A percentile compares a stretch with the other conserved stretches of the same genome.
Evolutionary conservation across 2,329 filamentous ascomycete genomes (phyloP).

Genomic region (Diaporthe capsici): DNA sequence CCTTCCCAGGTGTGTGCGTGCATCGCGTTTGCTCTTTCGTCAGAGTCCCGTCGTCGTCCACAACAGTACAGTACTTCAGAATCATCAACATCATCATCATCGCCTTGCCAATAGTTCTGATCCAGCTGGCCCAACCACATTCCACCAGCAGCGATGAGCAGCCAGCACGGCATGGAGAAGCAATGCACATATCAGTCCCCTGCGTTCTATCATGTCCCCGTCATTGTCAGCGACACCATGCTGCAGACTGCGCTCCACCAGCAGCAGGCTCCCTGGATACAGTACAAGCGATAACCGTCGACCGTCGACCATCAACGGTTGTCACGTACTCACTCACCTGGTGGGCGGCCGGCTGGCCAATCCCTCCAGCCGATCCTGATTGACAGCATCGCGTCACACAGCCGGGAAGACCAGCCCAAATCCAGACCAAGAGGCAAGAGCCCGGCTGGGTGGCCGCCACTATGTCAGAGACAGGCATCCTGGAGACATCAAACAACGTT

Average conservation of each 20-base stretch:
- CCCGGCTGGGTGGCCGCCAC: neutral
- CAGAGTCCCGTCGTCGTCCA: slow-evolving; percentile 1
- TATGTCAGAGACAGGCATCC: slow-evolving; percentile 1
- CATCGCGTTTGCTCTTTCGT: neutral
- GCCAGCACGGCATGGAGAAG: slow-evolving; percentile 4
- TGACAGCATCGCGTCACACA: slow-evolving; percentile 12
- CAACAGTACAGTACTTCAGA: neutral
- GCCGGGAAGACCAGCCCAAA: neutral
- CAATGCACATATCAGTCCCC: slow-evolving; percentile 6
- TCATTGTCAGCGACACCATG: neutral
- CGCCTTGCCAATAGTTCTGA: neutral
- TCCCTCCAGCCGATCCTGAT: slow-evolving; percentile 22
- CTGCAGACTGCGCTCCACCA: neutral
- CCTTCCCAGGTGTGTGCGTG: slow-evolving; percentile 2
- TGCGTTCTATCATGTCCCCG: neutral
- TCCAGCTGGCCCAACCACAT: neutral
- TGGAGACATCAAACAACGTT: slow-evolving; percentile 14
- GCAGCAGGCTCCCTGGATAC: slow-evolving; percentile 1
- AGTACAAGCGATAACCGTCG: neutral
- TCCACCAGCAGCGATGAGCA: neutral
- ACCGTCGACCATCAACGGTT: slow-evolving; percentile 13
- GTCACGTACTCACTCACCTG: neutral
- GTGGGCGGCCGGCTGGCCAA: neutral
- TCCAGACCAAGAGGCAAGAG: neutral
- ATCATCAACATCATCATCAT: neutral